Conservation (phyloP, 2,329 filamentous ascomycete species). For the Pseudonectria foliicola region DNA sequence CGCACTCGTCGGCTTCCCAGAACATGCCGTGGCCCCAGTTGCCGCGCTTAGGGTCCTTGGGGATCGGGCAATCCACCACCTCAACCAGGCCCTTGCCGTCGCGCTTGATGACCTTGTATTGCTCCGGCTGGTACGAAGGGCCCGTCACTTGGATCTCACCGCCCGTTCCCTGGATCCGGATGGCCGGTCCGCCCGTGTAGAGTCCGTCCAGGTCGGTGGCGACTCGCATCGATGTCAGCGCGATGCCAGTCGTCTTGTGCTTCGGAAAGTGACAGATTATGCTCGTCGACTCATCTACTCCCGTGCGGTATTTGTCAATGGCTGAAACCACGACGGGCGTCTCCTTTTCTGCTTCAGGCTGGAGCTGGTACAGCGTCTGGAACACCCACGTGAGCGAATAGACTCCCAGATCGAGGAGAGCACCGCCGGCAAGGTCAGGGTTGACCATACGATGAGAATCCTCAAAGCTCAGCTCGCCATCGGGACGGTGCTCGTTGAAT, state of each 20-base stretch:
- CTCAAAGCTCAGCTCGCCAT: slow-evolving; percentile 49
- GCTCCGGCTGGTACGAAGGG: slow-evolving; percentile 61
- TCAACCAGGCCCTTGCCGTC: slow-evolving; percentile 41
- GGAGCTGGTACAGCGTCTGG: slow-evolving; percentile 78
- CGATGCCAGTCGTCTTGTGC: slow-evolving; percentile 64
- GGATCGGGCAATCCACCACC: slow-evolving; percentile 46
- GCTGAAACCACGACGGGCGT: slow-evolving; percentile 61
- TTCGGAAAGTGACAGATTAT: slow-evolving; percentile 70
- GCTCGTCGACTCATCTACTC: slow-evolving; percentile 71
- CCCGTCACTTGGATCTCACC: slow-evolving; percentile 78
- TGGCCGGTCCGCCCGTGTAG: slow-evolving; percentile 54
- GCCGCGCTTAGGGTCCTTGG: slow-evolving; percentile 39
- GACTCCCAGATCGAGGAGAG: slow-evolving; percentile 77
- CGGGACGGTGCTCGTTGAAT: slow-evolving; percentile 50
- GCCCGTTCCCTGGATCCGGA: slow-evolving; percentile 72
- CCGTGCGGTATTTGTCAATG: slow-evolving; percentile 66
- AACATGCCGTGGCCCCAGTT: slow-evolving; percentile 74
- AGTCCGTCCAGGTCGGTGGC: slow-evolving; percentile 54
- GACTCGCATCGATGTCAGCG: slow-evolving; percentile 58
- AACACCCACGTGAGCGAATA: slow-evolving; percentile 89
- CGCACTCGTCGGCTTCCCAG: slow-evolving; percentile 78
- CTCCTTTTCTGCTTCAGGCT: slow-evolving; percentile 60
- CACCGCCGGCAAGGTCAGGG: slow-evolving; percentile 72
- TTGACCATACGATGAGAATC: slow-evolving; percentile 74
- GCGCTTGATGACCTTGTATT: slow-evolving; percentile 56